Evolutionary conservation across 2,329 filamentous ascomycete species (phyloP).

Genomic region (Trichoderma aggressivum): DNA sequence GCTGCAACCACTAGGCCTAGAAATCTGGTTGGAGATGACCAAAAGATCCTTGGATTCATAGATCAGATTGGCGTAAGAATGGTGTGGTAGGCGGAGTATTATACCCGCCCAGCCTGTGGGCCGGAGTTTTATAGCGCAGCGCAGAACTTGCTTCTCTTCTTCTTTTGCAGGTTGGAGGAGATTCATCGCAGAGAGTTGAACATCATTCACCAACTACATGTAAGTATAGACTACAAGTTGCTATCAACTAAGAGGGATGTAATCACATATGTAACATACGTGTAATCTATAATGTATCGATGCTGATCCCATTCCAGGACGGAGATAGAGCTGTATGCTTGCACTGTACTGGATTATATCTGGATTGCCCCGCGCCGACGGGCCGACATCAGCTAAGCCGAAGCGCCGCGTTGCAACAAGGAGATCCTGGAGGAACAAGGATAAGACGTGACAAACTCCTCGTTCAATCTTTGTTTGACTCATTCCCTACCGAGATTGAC

Average conservation of each 20-base stretch:
- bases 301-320: not conserved
- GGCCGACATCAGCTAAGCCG: not conserved
- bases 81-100: no score
- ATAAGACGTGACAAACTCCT: not conserved
- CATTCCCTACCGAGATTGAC: not conserved
- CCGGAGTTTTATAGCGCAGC: not conserved
- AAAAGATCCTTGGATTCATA: not conserved
- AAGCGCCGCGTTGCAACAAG: not conserved
- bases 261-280: not conserved
- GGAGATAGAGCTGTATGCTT: not conserved
- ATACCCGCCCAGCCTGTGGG: not conserved
- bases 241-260: not conserved
- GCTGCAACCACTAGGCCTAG: not conserved
- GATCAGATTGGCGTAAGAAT: not conserved
- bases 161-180: not conserved
- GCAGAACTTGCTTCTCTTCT: not conserved
- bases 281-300: no score
- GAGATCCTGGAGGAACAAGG: not conserved
- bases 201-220: no score
- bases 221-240: not conserved
- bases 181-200: not conserved
- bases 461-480: not conserved
- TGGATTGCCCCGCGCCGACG: not conserved
- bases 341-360: not conserved
- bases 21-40: not conserved